Base-by-base conservation (phyloP, 257 asterid genomes). In the Coffea canephora region DNA sequence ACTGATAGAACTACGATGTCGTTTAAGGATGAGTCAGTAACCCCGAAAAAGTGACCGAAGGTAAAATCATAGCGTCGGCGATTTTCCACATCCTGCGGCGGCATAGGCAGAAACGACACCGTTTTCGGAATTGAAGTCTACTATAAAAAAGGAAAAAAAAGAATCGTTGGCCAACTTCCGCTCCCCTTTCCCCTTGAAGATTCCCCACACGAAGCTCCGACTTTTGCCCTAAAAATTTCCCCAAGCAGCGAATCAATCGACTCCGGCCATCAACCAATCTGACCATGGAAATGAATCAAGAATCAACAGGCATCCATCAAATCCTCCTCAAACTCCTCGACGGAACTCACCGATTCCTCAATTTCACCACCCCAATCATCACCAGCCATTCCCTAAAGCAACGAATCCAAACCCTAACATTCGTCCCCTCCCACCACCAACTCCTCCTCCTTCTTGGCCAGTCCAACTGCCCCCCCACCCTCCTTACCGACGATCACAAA, bases 301-400 rank as follows among this genome's bases (percentile, higher is more conserved):
- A 73, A 71, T 76, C 43, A 57, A 64, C 16, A 71, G 23, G 27
- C 12, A 80, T 80, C 54, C 81, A 81, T 78, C 95, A 92, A 80
- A 83, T 91, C 11, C 82, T 91, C 46, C 88, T 94, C 62, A 94
- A 92, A 88, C 87, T 89, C 81, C 90, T 94, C 64, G 91, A 92
- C 55, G 96, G 97, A 1, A 92, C 87, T 78, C 98, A 94, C 85
- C 86, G 73, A 78, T 54, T 86, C 83, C 66, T 94, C 82, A 91
- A 91, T 88, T 89, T 92, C 82, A 36, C 79, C 13, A 76, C 84
- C 61, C 88, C 92, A 11, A 84, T 88, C 14, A 78, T 91, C 57
- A 69, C 88, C 8, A 71, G 85, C 81, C 69, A 87, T 82, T 77
- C 81, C 84, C 92, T 92, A 68, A 91, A 91, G 73, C 83, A 76